phyloP scores from a whole-genome alignment of 768 basidiomycete genomes.

The Naematelia aurantialba region DNA sequence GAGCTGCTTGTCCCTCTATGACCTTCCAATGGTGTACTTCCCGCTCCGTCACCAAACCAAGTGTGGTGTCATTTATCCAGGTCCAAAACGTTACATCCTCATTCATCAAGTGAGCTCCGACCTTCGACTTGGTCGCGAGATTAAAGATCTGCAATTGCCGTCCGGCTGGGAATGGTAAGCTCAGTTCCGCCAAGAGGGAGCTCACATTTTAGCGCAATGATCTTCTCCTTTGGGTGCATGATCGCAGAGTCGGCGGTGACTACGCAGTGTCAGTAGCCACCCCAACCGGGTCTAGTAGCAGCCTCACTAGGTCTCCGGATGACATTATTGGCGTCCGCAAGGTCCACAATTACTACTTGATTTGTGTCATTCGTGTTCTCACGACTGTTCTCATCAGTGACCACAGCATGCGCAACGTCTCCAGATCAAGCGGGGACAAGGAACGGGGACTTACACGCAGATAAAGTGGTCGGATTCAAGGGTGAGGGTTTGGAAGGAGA shows the following conservation, averaged over 20 bases:
- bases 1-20: slow-evolving; percentile 47
- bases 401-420: background rate
- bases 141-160: slow-evolving; percentile 97
- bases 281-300: slow-evolving; percentile 5
- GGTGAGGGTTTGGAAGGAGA: slow-evolving; percentile 94
- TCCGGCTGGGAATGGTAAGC: slow-evolving; percentile 59
- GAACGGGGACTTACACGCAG: slow-evolving; percentile 58
- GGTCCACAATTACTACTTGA: slow-evolving; percentile 98
- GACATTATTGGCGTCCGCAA: slow-evolving; percentile 94
- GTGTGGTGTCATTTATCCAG: slow-evolving; percentile 85
- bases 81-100: slow-evolving; percentile 99
- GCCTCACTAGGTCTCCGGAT: slow-evolving; percentile 48
- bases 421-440: background rate
- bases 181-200: background rate
- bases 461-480: slow-evolving; percentile 98
- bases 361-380: slow-evolving; percentile 93
- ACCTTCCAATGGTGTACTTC: slow-evolving; percentile 86
- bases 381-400: slow-evolving; percentile 52
- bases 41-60: slow-evolving; percentile 92
- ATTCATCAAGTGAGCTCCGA: slow-evolving; percentile 88
- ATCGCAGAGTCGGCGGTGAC: slow-evolving; percentile 99
- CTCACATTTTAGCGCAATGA: slow-evolving; percentile 87
- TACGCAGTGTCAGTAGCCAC: slow-evolving; percentile 14
- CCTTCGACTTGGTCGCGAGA: slow-evolving; percentile 94
- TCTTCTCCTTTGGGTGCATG: slow-evolving; percentile 96